A percentile compares a stretch with the other conserved stretches of the same genome.
These are phyloP conservation scores for Piromyces finnis DNA, from an alignment of 192 early-diverging fungal species.

Conservation along the genomic window DNA sequence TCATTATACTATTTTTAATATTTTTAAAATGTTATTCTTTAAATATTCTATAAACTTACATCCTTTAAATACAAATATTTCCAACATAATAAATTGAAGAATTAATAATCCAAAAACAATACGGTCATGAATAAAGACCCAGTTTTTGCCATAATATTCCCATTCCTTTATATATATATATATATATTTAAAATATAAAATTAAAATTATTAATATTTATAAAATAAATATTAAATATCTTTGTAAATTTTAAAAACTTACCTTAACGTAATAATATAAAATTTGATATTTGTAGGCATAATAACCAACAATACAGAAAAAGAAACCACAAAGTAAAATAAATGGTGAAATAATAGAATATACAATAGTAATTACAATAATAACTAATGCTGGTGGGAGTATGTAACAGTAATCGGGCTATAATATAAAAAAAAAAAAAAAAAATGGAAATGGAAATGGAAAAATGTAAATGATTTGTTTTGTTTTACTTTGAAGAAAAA, in stretches of 20 bases:
- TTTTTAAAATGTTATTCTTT: no score
- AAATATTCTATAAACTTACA: not conserved
- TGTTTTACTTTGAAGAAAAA: no score
- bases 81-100: not conserved
- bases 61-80: not conserved
- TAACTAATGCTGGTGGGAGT: not conserved
- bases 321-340: not conserved
- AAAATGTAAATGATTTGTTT: no score
- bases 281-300: not conserved
- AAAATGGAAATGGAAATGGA: no score
- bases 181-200: no score
- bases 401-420: not conserved
- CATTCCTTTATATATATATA: not conserved
- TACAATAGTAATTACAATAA: not conserved
- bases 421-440: not conserved
- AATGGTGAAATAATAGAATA: not conserved
- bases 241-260: no score
- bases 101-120: not conserved
- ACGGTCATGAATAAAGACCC: not conserved
- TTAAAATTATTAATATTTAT: no score
- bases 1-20: no score
- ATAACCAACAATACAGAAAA: not conserved
- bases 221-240: no score
- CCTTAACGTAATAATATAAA: not conserved
- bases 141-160: not conserved